Percentiles rank a stretch among this genome's conserved stretches.
Conservation (phyloP, 352 stramenopile genomes). For the Phytophthora pistaciae region DNA sequence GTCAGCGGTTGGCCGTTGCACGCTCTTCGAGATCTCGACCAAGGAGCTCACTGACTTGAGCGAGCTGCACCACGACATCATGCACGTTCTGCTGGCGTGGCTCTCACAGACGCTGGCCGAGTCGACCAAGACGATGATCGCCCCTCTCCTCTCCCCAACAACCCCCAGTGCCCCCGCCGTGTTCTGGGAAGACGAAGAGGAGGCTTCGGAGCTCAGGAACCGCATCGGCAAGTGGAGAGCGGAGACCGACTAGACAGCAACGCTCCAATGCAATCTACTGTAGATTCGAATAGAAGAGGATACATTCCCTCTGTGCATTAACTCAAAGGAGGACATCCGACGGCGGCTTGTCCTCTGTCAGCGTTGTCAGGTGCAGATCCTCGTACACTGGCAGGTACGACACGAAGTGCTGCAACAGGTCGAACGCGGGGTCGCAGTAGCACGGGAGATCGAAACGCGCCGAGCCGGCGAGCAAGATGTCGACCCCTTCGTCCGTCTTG, state of each 20-base stretch:
- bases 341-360: constrained; percentile 27
- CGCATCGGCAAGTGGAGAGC: constrained; percentile 56
- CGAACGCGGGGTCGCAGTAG: constrained; percentile 38
- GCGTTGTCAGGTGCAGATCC: constrained; percentile 55
- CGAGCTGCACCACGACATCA: constrained; percentile 71
- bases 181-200: constrained; percentile 53
- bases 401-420: constrained; percentile 69
- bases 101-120: constrained; percentile 38
- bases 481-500: constrained; percentile 30
- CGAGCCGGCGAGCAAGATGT: constrained; percentile 53
- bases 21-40: neutral
- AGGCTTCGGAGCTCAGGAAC: constrained; percentile 35
- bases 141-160: constrained; percentile 59
- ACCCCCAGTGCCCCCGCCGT: constrained; percentile 20
- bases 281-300: constrained; percentile 18
- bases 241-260: constrained; percentile 53
- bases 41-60: constrained; percentile 50
- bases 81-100: constrained; percentile 87
- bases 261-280: neutral
- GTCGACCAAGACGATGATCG: constrained; percentile 75
- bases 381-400: constrained; percentile 66
- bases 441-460: constrained; percentile 43
- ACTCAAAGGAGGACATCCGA: constrained; percentile 11
- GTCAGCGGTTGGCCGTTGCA: neutral
- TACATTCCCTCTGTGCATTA: neutral